A percentile compares a stretch with the other conserved stretches of the same genome.
Evolutionary conservation across 2,329 filamentous ascomycete genomes (phyloP).

Genomic region (Penicillium sp.): DNA sequence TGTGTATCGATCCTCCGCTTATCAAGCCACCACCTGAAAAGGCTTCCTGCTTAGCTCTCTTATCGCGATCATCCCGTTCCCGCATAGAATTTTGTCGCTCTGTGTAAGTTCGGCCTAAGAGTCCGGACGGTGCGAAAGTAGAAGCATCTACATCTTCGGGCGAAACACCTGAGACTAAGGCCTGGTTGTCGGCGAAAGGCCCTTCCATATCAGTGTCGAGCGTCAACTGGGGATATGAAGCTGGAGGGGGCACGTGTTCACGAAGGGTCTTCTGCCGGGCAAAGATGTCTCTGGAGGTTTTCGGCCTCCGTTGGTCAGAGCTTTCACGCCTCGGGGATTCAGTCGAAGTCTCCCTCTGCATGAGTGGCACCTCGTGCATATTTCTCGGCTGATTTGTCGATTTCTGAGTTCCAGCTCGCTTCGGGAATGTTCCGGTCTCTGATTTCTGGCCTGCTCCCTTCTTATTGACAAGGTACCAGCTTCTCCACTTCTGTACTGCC

Average conservation of each 20-base stretch:
- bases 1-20: constrained; percentile 44
- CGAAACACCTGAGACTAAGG: constrained; percentile 4
- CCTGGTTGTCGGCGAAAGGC: constrained; percentile 8
- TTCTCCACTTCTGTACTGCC: constrained; percentile 76
- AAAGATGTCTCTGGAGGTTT: constrained; percentile 23
- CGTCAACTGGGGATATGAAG: constrained; percentile 29
- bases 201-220: constrained; percentile 21
- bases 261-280: constrained; percentile 29
- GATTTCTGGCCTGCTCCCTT: constrained; percentile 56
- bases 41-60: constrained; percentile 39
- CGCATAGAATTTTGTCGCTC: constrained; percentile 41
- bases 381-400: constrained; percentile 14
- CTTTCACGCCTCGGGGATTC: constrained; percentile 44
- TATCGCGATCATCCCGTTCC: constrained; percentile 39
- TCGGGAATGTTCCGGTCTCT: constrained; percentile 15
- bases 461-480: constrained; percentile 82
- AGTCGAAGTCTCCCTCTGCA: constrained; percentile 54
- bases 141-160: constrained; percentile 19
- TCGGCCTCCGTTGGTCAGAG: constrained; percentile 25
- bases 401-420: constrained; percentile 28
- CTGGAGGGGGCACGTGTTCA: constrained; percentile 30
- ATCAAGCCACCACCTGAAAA: constrained; percentile 56
- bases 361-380: constrained; percentile 57
- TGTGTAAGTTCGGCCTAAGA: constrained; percentile 41
- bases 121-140: constrained; percentile 38